Evolutionary conservation across 495 filamentous ascomycete genomes (phyloP), one percentile per base, ranked within the genome.

Genomic region (Zalerion maritima): DNA sequence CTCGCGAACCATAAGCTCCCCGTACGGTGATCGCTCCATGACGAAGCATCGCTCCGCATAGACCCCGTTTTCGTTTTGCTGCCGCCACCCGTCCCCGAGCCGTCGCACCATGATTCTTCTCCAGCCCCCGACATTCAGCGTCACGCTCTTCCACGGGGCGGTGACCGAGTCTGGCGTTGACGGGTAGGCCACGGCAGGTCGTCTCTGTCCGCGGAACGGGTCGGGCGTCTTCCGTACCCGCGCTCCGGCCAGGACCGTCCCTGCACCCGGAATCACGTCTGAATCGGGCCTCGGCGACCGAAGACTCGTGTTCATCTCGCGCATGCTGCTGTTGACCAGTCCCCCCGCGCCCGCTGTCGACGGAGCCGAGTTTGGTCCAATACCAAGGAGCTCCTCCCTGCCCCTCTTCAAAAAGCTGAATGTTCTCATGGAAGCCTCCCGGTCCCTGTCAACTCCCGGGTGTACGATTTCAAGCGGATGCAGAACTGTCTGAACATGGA

Each of bases 111-210:
- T 42, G 21, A 43, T 38, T 0, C 38, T 38, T 14, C 41, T 39
- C 48, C 48, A 52, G 2, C 46, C 48, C 1, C 48, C 48, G 2
- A 52, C 34, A 12, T 42, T 49, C 19, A 52, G 24, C n/a, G 38
- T 45, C 21, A 49, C 34, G 9, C 25, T 22, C 23, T 16, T 26
- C 45, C 40, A 49, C 21, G n/a, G 9, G 5, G 23, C 24, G 13
- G n/a, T n/a, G n/a, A n/a, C n/a, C n/a, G n/a, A n/a, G n/a, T n/a
- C n/a, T n/a, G n/a, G n/a, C n/a, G n/a, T n/a, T n/a, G n/a, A n/a
- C n/a, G n/a, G n/a, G n/a, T n/a, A n/a, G n/a, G n/a, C n/a, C n/a
- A n/a, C n/a, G n/a, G n/a, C n/a, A n/a, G n/a, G n/a, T n/a, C n/a
- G n/a, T n/a, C n/a, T n/a, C n/a, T n/a, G n/a, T n/a, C n/a, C n/a